Evolutionary conservation across 306 rosid genomes (phyloP).

Genomic region (Vachellia pachyceras): DNA sequence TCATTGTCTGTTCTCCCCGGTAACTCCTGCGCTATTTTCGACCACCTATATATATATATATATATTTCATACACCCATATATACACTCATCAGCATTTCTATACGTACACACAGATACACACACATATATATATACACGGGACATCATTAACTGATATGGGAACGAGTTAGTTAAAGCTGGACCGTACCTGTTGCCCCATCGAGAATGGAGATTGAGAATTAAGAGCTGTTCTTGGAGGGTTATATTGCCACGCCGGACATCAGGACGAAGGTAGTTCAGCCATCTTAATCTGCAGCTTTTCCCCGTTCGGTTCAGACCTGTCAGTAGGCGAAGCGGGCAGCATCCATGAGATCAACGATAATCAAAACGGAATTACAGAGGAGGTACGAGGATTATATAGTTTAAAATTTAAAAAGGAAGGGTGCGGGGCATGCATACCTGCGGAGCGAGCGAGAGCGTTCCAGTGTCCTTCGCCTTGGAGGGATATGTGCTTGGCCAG

Average conservation of each 20-base stretch:
- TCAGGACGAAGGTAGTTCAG: constrained; percentile 73
- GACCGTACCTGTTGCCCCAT: constrained; percentile 72
- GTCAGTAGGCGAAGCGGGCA: not conserved
- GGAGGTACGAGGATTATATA: not conserved
- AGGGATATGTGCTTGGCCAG: constrained; percentile 45
- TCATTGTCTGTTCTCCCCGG: constrained; percentile 96
- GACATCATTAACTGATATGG: not conserved
- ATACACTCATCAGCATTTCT: not conserved
- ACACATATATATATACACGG: not conserved
- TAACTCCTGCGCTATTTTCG: constrained; percentile 82
- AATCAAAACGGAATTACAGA: too few species aligned
- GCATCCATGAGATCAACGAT: not conserved
- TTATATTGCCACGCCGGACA: constrained; percentile 70
- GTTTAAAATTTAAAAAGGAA: not conserved
- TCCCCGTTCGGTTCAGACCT: constrained; percentile 74
- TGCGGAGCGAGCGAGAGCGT: constrained; percentile 56
- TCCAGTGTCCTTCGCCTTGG: constrained; percentile 76
- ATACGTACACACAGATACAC: not conserved
- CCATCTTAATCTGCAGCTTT: constrained; percentile 86
- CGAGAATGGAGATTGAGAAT: constrained; percentile 75
- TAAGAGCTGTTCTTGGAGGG: constrained; percentile 70
- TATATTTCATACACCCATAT: not conserved
- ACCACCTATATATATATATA: constrained; percentile 82
- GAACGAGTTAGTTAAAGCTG: not conserved
- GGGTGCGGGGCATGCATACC: constrained; percentile 27